Evolutionary conservation across 169 alveolate species (phyloP), one percentile per base, ranked within the genome.

Genomic region (Ichthyophthirius multifiliis): DNA sequence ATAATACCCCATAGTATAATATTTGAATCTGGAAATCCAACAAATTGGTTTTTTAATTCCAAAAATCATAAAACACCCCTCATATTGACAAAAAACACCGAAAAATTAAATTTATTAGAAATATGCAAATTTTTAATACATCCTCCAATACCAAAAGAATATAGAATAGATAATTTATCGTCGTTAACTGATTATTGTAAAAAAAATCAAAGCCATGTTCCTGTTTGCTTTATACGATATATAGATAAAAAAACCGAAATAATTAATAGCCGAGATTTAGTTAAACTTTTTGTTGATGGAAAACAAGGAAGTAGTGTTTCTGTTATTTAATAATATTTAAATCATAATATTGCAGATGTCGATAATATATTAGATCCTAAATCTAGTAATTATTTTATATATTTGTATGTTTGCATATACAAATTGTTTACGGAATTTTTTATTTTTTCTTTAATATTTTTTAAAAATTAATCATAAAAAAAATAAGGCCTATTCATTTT

Each of bases 281-380:
- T 39, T 37, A 67, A 67, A 20, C 15, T 67, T 12, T 67, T 67
- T 67, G 18, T 67, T 16, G 77, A 67, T 20, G 64, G 77, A 27
- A 23, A 35, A 5, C 20, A 67, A 41, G 13, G 43, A 1, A 9
- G 43, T 55, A 67, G 35, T 16, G 15, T 67, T n/a, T 37, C 48
- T 13, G 41, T 67, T 32, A 67, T 67, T 6, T 41, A 67, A 37
- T 18, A 41, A n/a, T 18, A 37, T 16, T 32, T 67, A n/a, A n/a
- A n/a, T 41, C 39, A 41, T 9, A 67, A 67, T 20, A 35, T 37
- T 16, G 35, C 77, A 2, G 16, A 37, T 37, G 77, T 62, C 15
- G 15, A 62, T 67, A 67, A 37, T 18, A n/a, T n/a, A n/a, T n/a
- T n/a, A n/a, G n/a, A n/a, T n/a, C n/a, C n/a, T n/a, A n/a, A n/a